These are phyloP conservation scores for Fusarium ambrosium DNA, from an alignment of 2,329 filamentous ascomycete genomes.

Conservation along the genomic window DNA sequence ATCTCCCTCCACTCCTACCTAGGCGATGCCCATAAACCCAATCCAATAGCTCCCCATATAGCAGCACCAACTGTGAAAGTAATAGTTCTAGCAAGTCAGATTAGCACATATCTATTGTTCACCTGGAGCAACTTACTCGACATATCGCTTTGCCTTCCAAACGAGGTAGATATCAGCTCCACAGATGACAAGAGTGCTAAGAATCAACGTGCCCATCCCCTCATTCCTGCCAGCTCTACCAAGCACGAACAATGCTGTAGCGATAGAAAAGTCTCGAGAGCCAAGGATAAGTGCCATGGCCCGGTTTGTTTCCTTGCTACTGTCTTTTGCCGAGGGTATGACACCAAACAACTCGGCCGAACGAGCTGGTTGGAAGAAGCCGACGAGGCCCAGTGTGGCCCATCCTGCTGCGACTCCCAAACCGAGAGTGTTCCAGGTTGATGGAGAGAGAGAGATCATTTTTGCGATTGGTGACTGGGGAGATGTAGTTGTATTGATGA, in stretches of 20 bases:
- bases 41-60: not conserved
- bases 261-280: slow-evolving; percentile 31
- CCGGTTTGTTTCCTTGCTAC: not conserved
- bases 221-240: slow-evolving; percentile 9
- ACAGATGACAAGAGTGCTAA: slow-evolving; percentile 32
- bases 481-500: not conserved
- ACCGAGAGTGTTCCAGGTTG: slow-evolving; percentile 37
- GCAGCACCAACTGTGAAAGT: not conserved
- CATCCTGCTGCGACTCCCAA: slow-evolving; percentile 35
- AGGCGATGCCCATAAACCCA: not conserved
- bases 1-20: not conserved
- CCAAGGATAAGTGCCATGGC: slow-evolving; percentile 13
- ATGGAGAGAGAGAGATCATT: slow-evolving; percentile 11
- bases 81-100: not conserved
- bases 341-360: slow-evolving; percentile 34
- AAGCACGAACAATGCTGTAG: slow-evolving; percentile 19
- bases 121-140: slow-evolving; percentile 11
- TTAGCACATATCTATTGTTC: not conserved
- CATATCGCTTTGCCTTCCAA: slow-evolving; percentile 14
- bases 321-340: not conserved
- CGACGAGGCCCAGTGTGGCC: slow-evolving; percentile 27
- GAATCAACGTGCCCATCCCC: slow-evolving; percentile 36
- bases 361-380: slow-evolving; percentile 13
- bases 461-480: not conserved
- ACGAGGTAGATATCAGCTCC: slow-evolving; percentile 36